Conservation (phyloP, 2,329 filamentous ascomycete species). For the Albifimbria verrucaria region DNA sequence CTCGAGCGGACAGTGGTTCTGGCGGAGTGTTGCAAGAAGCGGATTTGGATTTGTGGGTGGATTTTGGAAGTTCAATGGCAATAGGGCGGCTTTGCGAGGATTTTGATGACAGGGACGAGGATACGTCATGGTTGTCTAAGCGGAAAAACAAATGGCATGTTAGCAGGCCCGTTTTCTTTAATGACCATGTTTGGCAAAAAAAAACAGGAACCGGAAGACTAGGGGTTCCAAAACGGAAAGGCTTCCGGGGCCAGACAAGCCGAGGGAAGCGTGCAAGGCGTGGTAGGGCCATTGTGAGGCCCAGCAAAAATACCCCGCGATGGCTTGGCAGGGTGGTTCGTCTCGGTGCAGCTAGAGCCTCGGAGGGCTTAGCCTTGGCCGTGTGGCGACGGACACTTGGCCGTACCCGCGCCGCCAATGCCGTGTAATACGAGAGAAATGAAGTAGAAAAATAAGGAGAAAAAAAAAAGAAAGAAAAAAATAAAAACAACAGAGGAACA, state of each 20-base stretch:
- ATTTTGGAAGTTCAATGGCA: constrained; percentile 47
- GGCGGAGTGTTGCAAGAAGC: constrained; percentile 40
- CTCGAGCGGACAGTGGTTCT: constrained; percentile 53
- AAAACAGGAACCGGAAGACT: not conserved
- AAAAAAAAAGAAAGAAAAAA: constrained; percentile 8
- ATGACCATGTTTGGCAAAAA: not conserved
- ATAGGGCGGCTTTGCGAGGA: constrained; percentile 43
- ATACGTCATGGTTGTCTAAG: constrained; percentile 5
- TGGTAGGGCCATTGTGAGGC: too few species aligned
- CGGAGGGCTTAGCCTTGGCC: not conserved
- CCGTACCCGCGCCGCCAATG: not conserved
- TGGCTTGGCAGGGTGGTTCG: not conserved
- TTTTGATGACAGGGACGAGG: constrained; percentile 15
- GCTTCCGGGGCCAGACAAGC: not conserved
- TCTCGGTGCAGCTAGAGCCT: not conserved
- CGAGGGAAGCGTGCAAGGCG: not conserved
- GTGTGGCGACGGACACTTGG: not conserved
- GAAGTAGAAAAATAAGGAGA: not conserved
- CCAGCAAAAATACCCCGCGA: not conserved
- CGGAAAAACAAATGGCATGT: not conserved
- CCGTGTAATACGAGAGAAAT: constrained; percentile 5
- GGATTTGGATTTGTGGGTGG: constrained; percentile 30
- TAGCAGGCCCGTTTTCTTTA: not conserved
- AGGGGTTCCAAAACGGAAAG: not conserved
- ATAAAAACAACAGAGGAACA: constrained; percentile 9